phyloP scores from a whole-genome alignment of 2,329 filamentous ascomycete species.

The Penicillium sp. region DNA sequence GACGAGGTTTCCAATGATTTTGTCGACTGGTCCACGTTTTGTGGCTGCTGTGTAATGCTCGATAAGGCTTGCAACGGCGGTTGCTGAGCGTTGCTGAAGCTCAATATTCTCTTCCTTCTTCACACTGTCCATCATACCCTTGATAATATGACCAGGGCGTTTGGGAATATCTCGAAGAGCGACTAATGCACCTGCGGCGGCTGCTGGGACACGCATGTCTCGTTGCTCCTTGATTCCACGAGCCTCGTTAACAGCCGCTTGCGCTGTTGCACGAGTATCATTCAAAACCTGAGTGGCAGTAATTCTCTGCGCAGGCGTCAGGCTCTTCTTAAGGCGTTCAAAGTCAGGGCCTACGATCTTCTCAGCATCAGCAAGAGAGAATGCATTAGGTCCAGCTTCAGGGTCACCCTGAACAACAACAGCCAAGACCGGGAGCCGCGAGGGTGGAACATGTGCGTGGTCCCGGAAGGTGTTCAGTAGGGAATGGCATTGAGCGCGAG shows the following conservation, averaged over 20 bases:
- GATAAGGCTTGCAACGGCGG: conserved; percentile 81
- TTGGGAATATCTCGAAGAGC: conserved; percentile 86
- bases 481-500: conserved; percentile 86
- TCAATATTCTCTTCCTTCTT: conserved; percentile 91
- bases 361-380: conserved; percentile 83
- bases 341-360: conserved; percentile 84
- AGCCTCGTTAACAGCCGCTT: conserved; percentile 75
- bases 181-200: conserved; percentile 82
- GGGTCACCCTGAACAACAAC: conserved; percentile 92
- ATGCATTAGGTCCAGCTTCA: conserved; percentile 87
- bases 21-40: conserved; percentile 83
- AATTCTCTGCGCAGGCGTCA: conserved; percentile 83
- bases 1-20: conserved; percentile 91
- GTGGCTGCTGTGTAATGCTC: conserved; percentile 78
- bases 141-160: conserved; percentile 90
- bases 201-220: conserved; percentile 82
- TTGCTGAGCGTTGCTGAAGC: conserved; percentile 81
- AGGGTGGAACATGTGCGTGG: conserved; percentile 74
- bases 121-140: conserved; percentile 96
- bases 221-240: conserved; percentile 74
- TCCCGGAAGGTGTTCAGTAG: conserved; percentile 90
- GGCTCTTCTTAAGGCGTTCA: conserved; percentile 81
- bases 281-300: conserved; percentile 76
- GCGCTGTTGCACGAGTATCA: conserved; percentile 71
- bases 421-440: conserved; percentile 75